A percentile compares a stretch with the other conserved stretches of the same genome.
Evolutionary conservation across 2,329 filamentous ascomycete species (phyloP).

Genomic region (Aspergillus pseudotamarii): DNA sequence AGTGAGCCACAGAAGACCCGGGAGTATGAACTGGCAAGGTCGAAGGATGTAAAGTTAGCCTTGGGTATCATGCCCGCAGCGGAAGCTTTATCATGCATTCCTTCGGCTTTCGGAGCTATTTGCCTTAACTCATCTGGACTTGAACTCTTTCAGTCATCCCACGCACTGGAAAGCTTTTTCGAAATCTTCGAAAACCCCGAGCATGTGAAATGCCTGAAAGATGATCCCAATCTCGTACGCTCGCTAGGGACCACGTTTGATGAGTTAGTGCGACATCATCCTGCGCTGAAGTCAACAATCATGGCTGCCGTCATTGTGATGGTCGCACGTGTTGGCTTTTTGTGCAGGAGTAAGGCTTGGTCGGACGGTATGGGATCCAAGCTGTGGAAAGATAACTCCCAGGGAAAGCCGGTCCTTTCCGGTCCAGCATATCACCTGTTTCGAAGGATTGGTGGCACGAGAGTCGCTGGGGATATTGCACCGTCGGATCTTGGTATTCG

Average conservation of each 20-base stretch:
- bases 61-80: conserved; percentile 80
- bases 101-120: conserved; percentile 87
- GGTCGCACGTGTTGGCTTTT: conserved; percentile 76
- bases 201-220: conserved; percentile 82
- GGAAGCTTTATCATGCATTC: conserved; percentile 85
- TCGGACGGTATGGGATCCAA: conserved; percentile 76
- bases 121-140: conserved; percentile 87
- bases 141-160: conserved; percentile 80
- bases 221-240: conserved; percentile 71
- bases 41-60: conserved; percentile 50
- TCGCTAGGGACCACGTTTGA: conserved; percentile 85
- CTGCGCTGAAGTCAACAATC: conserved; percentile 76
- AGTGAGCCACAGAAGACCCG: conserved; percentile 26
- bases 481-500: conserved; percentile 29
- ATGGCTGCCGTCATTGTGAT: conserved; percentile 85
- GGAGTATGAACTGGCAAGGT: conserved; percentile 35
- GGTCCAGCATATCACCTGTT: conserved; percentile 51
- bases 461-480: conserved; percentile 28
- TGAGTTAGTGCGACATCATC: conserved; percentile 92
- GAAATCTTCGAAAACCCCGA: conserved; percentile 94
- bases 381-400: conserved; percentile 65
- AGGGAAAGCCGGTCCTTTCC: conserved; percentile 63
- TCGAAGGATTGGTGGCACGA: conserved; percentile 37
- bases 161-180: conserved; percentile 82
- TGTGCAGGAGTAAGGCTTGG: conserved; percentile 72